Evolutionary conservation across 1,139 yeast species (phyloP), one percentile per base, ranked within the genome.

Genomic region (Sporopachydermia cereana): DNA sequence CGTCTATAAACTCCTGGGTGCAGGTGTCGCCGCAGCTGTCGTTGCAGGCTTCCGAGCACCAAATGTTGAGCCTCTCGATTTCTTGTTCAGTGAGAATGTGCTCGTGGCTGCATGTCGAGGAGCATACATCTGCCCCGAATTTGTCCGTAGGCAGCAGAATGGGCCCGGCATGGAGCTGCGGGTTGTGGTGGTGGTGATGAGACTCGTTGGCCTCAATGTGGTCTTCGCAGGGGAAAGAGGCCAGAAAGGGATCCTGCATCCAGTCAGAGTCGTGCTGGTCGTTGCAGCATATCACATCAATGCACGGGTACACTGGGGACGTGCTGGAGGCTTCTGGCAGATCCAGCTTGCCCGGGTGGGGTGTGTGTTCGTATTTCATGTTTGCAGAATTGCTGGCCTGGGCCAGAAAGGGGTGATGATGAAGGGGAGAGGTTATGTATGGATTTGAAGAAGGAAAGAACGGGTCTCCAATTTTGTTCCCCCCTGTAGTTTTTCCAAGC

Each of bases 1-100:
- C n/a, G 29, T 25, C 29, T 25, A n/a, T 12, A n/a, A 34, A 16
- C 18, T 34, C 39, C 18, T 34, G 18, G 22, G n/a, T 12, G 22
- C 39, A 34, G 39, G 22, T 7, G 9, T 34, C 39, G 39, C 17
- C 22, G 39, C 39, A 34, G 7, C 9, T n/a, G 18, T 34, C 39
- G 22, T 34, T 34, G n/a, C 39, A 34, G 18, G 39, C 39, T 34
- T 34, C 39, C 9, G 22, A 12, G 39, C 39, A 34, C 39, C 39
- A 34, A 7, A 34, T 7, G 39, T 34, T 34, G 20, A 34, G 39
- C 17, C 17, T 34, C 22, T 34, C 39, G 22, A 34, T 34, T n/a
- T 34, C 39, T n/a, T 34, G 39, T 9, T 34, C 12, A n/a, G 39
- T 7, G 7, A 34, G n/a, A 16, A 34, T 12, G 39, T 34, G 5